Evolutionary conservation across 495 filamentous ascomycete species (phyloP).

Genomic region (Penicillium verhagenii): DNA sequence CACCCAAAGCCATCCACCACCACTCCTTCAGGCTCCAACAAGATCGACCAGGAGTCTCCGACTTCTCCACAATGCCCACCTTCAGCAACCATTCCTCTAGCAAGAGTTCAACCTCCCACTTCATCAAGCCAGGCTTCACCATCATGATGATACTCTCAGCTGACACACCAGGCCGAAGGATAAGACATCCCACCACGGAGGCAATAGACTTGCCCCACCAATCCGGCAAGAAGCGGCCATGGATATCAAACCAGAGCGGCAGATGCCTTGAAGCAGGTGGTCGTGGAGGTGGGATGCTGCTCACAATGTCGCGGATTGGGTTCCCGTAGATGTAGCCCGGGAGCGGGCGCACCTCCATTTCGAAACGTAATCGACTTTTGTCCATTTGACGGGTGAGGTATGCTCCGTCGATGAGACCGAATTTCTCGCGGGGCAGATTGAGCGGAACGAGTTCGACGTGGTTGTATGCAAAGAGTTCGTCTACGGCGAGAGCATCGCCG

Average conservation of each 20-base stretch:
- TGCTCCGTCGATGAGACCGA: constrained; percentile 68
- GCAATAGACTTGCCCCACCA: constrained; percentile 66
- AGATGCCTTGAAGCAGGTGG: constrained; percentile 38
- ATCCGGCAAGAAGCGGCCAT: constrained; percentile 55
- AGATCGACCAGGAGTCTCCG: constrained; percentile 27
- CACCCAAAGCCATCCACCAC: constrained; percentile 59
- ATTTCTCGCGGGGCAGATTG: constrained; percentile 63
- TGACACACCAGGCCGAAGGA: constrained; percentile 57
- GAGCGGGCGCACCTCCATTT: constrained; percentile 56
- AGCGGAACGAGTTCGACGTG: constrained; percentile 54
- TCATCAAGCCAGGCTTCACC: constrained; percentile 59
- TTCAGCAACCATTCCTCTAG: constrained; percentile 63
- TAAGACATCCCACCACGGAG: constrained; percentile 57
- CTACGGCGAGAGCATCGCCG: constrained; percentile 66
- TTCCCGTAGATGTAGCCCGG: constrained; percentile 60
- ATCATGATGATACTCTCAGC: constrained; percentile 50
- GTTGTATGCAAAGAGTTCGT: constrained; percentile 63
- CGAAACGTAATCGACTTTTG: constrained; percentile 60
- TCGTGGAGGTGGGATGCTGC: constrained; percentile 25
- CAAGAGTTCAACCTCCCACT: constrained; percentile 66
- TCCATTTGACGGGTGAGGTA: constrained; percentile 73
- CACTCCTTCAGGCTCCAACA: constrained; percentile 58
- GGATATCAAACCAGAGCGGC: constrained; percentile 81
- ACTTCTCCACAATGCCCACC: constrained; percentile 42
- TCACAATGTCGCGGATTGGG: constrained; percentile 37